Base-by-base conservation (phyloP, 1,139 yeast genomes). In the Saccharomyces hybrid region DNA sequence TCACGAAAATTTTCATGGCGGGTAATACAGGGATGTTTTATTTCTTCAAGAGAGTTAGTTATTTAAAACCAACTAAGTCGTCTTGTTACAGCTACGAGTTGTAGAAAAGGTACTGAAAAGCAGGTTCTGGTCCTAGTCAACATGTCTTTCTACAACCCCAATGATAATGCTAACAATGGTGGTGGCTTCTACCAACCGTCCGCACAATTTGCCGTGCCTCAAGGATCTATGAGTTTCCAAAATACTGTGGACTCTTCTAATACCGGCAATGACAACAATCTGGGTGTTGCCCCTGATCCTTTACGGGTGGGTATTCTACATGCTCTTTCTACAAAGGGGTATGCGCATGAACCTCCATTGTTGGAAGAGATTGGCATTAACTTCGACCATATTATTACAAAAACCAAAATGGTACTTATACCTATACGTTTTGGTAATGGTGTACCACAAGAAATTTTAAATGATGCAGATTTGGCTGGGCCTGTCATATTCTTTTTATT, bases 401-500 rank as follows among this genome's bases (percentile, higher is more conserved):
- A 93, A 75, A 93, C 99, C 0, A 73, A 83, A 67, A 88, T 95
- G 3, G 99, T 90, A 23, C 78, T 93, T 67, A 86, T 85, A 63
- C 96, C 96, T 2, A 76, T 85, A 51, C 79, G 82, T 56, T 73
- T 76, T 46, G 80, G 83, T 44, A 80, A 67, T 46, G 55, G 54
- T 3, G 53, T 64, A 26, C 62, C 71, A 27, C 64, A 67, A 64
- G 95, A 89, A 64, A 85, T 90, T 53, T 83, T 90, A 84, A 84
- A 85, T 52, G 98, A 93, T 69, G 80, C 95, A 23, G 99, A 93
- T 69, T 77, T 93, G 63, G 97, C 98, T 0, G 99, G 99, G 0
- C 99, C 99, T 1, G 79, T 93, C 47, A 74, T 95, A 51, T 95
- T 93, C 71, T 95, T 95, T 61, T 76, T 93, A 54, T 71, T 90